Evolutionary conservation across 2,329 filamentous ascomycete genomes (phyloP).

Genomic region (Aspergillus aculeatinus): DNA sequence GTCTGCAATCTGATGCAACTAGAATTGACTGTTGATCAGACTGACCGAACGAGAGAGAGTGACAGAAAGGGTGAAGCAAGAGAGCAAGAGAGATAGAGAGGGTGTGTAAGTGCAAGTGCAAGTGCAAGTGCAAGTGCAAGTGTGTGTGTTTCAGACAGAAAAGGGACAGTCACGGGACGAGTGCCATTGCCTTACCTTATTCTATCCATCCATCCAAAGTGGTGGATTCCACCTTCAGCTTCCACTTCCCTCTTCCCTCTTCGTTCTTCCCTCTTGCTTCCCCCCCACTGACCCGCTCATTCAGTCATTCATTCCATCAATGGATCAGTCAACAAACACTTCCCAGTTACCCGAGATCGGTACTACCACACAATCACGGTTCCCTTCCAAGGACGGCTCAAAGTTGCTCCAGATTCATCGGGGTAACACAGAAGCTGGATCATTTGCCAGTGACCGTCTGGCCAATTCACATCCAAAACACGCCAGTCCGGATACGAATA

Average conservation of each 20-base stretch:
- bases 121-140: neutral
- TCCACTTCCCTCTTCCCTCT: neutral
- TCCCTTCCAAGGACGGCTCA: neutral
- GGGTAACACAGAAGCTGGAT: slow-evolving; percentile 7
- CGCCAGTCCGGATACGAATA: slow-evolving; percentile 6
- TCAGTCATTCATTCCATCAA: too few relatives aligned
- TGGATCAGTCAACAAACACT: neutral
- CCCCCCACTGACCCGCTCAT: neutral
- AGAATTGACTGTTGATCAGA: neutral
- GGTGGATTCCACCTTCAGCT: neutral
- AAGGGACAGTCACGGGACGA: neutral
- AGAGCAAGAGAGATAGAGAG: neutral
- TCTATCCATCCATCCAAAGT: neutral
- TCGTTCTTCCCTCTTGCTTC: neutral
- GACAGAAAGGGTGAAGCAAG: too few relatives aligned
- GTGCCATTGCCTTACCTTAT: neutral
- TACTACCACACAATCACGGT: neutral
- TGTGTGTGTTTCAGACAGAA: neutral
- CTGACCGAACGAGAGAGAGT: neutral
- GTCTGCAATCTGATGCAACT: neutral
- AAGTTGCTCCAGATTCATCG: neutral
- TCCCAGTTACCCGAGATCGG: neutral
- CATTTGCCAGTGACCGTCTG: slow-evolving; percentile 1
- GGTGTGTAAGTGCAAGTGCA: neutral
- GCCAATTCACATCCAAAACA: slow-evolving; percentile 1